A percentile compares a stretch with the other conserved stretches of the same genome.
phyloP scores from a whole-genome alignment of 2,329 filamentous ascomycete genomes.

The Setomelanomma holmii region DNA sequence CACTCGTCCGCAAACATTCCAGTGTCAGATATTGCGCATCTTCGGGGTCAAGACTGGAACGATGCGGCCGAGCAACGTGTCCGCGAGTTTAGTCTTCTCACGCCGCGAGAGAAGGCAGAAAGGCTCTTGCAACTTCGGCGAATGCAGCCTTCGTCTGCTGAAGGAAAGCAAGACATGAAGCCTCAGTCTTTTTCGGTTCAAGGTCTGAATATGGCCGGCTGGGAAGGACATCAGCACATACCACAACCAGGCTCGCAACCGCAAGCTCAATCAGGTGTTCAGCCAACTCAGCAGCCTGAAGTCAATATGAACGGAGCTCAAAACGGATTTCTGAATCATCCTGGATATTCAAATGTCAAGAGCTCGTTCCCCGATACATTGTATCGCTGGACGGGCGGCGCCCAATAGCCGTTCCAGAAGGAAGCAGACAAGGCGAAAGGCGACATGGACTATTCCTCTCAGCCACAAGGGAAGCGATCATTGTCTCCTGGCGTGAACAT shows the following conservation, averaged over 20 bases:
- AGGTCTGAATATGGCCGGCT: neutral
- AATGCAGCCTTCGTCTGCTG: too few relatives aligned
- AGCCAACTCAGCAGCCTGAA: neutral
- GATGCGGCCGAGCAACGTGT: neutral
- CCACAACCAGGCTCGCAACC: neutral
- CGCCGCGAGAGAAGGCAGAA: neutral
- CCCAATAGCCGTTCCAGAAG: neutral
- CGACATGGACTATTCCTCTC: neutral
- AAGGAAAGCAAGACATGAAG: too few relatives aligned
- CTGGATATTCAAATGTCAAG: conserved; percentile 1
- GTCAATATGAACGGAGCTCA: too few relatives aligned
- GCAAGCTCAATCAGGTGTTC: neutral
- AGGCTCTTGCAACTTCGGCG: neutral
- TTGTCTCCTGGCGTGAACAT: too few relatives aligned
- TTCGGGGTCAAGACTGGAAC: neutral
- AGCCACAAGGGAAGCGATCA: too few relatives aligned
- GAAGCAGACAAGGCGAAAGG: neutral
- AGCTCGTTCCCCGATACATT: neutral
- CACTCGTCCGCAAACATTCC: neutral
- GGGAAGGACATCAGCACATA: neutral
- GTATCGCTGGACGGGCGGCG: neutral
- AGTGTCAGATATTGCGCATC: neutral
- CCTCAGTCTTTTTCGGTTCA: neutral
- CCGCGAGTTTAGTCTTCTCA: neutral
- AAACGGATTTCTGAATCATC: conserved; percentile 1